These are phyloP conservation scores for Aspergillus incahuasiensis DNA, from an alignment of 495 filamentous ascomycete genomes.

Conservation along the genomic window DNA sequence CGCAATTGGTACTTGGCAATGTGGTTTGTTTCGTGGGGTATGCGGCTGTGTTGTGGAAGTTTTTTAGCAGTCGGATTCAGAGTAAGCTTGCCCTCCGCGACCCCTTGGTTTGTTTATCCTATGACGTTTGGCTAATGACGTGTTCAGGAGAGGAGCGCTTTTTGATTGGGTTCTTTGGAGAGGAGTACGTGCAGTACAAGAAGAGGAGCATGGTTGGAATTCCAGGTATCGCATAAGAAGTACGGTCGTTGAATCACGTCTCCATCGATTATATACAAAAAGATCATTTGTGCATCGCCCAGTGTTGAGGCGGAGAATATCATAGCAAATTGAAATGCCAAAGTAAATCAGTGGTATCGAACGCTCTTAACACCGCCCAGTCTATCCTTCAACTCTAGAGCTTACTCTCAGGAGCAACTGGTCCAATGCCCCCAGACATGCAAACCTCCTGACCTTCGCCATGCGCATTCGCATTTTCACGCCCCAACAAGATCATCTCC, in stretches of 20 bases:
- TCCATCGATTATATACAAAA: not conserved
- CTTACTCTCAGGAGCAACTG: constrained; percentile 39
- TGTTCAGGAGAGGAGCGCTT: constrained; percentile 66
- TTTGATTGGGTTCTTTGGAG: constrained; percentile 75
- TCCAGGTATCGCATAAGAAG: constrained; percentile 52
- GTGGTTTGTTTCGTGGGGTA: constrained; percentile 69
- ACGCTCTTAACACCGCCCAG: not conserved
- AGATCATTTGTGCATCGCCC: not conserved
- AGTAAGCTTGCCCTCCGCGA: too few species aligned
- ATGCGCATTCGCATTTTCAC: constrained; percentile 18
- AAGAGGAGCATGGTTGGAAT: constrained; percentile 66
- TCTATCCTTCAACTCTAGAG: constrained; percentile 19
- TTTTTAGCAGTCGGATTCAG: constrained; percentile 69
- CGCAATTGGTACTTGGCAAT: constrained; percentile 87
- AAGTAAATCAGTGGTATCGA: constrained; percentile 13
- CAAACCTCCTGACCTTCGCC: constrained; percentile 33
- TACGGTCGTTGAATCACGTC: not conserved
- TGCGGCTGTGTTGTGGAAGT: constrained; percentile 71
- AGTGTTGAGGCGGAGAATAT: not conserved
- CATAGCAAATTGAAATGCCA: not conserved
- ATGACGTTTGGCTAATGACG: not conserved
- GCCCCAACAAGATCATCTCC: constrained; percentile 58
- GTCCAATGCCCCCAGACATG: constrained; percentile 58
- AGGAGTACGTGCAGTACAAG: constrained; percentile 73
- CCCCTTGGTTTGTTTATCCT: not conserved